Conservation (phyloP, 768 basidiomycete genomes). For the Leucosporidium creatinivorum region DNA sequence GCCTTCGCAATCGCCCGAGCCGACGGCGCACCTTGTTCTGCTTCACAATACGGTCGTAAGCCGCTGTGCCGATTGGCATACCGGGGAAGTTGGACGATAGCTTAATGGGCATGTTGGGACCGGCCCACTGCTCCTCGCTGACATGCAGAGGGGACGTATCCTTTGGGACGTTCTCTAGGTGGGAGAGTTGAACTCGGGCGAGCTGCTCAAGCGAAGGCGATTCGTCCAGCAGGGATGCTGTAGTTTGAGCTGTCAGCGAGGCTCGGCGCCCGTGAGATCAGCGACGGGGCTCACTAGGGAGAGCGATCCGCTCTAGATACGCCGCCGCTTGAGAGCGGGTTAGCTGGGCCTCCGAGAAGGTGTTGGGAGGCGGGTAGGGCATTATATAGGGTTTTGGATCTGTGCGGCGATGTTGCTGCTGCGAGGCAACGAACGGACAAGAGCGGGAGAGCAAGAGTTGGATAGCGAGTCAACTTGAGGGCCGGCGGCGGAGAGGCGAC, state of each 20-base stretch:
- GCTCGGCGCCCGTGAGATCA: too few relatives aligned
- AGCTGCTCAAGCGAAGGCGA: slow-evolving; percentile 6
- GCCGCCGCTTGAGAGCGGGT: background rate
- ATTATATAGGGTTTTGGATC: too few relatives aligned
- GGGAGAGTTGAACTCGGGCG: background rate
- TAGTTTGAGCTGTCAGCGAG: too few relatives aligned
- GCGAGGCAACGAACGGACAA: too few relatives aligned
- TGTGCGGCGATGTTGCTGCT: too few relatives aligned
- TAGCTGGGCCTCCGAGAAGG: slow-evolving; percentile 2
- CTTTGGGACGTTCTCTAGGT: slow-evolving; percentile 24
- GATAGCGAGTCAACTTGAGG: too few relatives aligned
- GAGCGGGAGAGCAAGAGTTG: too few relatives aligned
- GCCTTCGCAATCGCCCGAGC: slow-evolving; percentile 24
- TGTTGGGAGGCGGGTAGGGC: slow-evolving; percentile 5
- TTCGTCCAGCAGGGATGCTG: background rate
- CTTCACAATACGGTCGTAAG: slow-evolving; percentile 17
- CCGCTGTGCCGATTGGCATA: slow-evolving; percentile 8
- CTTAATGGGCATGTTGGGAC: background rate
- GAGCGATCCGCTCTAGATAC: slow-evolving; percentile 14
- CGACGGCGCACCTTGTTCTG: slow-evolving; percentile 6
- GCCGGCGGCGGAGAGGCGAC: too few relatives aligned
- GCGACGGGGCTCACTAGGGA: background rate
- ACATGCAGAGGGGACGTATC: slow-evolving; percentile 25
- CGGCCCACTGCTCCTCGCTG: background rate
- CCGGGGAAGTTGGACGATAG: background rate